Evolutionary conservation across 179 eudicot genomes (phyloP).

Genomic region (Spinacia oleracea): DNA sequence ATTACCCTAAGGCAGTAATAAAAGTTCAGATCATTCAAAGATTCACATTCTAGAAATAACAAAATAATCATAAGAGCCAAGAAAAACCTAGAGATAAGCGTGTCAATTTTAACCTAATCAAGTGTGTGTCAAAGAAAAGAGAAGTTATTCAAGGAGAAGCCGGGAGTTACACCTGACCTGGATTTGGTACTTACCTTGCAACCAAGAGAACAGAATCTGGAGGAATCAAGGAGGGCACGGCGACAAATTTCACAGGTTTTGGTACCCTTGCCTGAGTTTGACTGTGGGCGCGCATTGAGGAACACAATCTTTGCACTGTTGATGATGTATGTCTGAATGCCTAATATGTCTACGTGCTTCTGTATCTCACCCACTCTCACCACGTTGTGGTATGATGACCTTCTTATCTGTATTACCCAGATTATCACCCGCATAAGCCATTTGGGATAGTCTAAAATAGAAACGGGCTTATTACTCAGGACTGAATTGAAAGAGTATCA

Average conservation of each 20-base stretch:
- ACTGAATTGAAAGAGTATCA: neutral
- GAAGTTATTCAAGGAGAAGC: neutral
- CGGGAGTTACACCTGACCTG: neutral
- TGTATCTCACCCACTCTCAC: neutral
- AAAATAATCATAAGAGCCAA: neutral
- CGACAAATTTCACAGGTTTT: neutral
- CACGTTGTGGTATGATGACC: neutral
- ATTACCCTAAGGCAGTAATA: neutral
- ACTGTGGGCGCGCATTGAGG: neutral
- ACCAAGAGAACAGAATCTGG: slow-evolving; percentile 6
- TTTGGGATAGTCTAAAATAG: no score
- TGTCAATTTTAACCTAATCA: no score
- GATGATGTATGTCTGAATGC: neutral
- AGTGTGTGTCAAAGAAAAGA: no score
- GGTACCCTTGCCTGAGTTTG: neutral
- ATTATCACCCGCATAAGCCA: neutral
- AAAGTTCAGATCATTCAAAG: no score
- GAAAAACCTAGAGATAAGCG: neutral
- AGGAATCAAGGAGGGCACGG: slow-evolving; percentile 4
- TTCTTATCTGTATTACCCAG: slow-evolving; percentile 10
- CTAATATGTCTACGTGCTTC: neutral
- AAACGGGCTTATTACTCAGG: neutral
- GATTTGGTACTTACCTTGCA: neutral
- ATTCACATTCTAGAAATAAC: neutral
- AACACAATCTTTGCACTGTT: neutral